These are phyloP conservation scores for Luvunga scandens DNA, from an alignment of 345 rosid species.

Conservation along the genomic window DNA sequence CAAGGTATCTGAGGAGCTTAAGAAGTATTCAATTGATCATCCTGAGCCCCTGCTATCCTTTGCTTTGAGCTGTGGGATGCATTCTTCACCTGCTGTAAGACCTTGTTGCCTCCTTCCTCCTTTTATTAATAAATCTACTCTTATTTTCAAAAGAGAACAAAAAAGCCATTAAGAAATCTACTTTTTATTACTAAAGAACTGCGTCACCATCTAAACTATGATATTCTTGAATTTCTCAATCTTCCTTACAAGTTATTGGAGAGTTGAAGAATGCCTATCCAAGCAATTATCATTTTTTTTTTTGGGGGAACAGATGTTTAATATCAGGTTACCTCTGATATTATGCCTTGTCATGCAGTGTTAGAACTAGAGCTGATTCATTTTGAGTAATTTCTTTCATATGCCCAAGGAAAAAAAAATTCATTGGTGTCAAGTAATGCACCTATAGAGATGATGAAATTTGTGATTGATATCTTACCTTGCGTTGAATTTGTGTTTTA, in stretches of 20 bases:
- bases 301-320: too few species aligned
- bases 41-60: slow-evolving; percentile 61
- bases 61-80: slow-evolving; percentile 56
- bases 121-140: not conserved
- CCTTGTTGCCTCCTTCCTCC: not conserved
- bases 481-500: not conserved
- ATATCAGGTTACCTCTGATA: not conserved
- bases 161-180: not conserved
- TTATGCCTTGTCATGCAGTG: not conserved
- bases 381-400: not conserved
- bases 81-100: slow-evolving; percentile 75
- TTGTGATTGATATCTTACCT: not conserved
- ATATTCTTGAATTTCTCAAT: not conserved
- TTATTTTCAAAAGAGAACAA: too few species aligned
- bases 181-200: not conserved
- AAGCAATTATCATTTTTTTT: not conserved
- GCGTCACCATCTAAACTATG: not conserved
- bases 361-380: not conserved
- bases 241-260: not conserved
- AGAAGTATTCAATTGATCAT: slow-evolving; percentile 47
- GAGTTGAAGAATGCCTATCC: not conserved
- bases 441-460: not conserved
- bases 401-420: not conserved
- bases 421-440: not conserved
- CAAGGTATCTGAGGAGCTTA: slow-evolving; percentile 46